Conservation (phyloP, 2,329 filamentous ascomycete genomes). For the Venturia effusa region DNA sequence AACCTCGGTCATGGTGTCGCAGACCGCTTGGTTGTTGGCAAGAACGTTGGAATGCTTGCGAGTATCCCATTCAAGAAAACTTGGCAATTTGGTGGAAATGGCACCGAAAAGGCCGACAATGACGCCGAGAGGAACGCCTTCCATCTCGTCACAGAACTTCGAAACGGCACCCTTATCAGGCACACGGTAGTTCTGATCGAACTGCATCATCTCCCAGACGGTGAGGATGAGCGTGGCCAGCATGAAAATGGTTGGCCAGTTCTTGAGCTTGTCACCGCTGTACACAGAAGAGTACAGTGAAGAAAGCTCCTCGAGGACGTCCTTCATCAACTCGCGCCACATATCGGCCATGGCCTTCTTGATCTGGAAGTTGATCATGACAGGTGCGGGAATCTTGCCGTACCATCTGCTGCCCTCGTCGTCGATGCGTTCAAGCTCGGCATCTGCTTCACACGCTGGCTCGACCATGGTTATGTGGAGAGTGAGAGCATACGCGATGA, state of each 20-base stretch:
- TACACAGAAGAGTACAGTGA: conserved; percentile 94
- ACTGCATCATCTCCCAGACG: conserved; percentile 98
- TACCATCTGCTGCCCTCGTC: conserved; percentile 78
- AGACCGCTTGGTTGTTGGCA: conserved; percentile 83
- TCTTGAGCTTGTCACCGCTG: conserved; percentile 93
- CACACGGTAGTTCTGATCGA: conserved; percentile 92
- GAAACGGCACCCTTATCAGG: conserved; percentile 74
- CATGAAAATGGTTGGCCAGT: conserved; percentile 99
- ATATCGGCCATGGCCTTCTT: conserved; percentile 95
- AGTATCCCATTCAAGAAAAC: conserved; percentile 90
- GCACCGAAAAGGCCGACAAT: conserved; percentile 95
- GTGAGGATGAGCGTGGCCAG: conserved; percentile 83
- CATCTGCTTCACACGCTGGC: conserved; percentile 70
- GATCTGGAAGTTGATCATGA: conserved; percentile 99
- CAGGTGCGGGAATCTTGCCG: conserved; percentile 83
- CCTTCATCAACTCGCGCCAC: conserved; percentile 96
- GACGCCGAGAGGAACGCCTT: conserved; percentile 87
- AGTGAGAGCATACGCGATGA: conserved; percentile 91
- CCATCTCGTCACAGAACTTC: conserved; percentile 96
- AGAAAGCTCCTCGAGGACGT: conserved; percentile 89
- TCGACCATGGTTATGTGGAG: conserved; percentile 92
- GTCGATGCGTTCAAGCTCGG: conserved; percentile 77
- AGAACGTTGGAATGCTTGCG: conserved; percentile 81
- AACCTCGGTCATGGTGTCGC: conserved; percentile 93
- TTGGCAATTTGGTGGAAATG: conserved; percentile 90